Conservation (phyloP, 208 protist genomes). For the Vickermania ingenoplastis region DNA sequence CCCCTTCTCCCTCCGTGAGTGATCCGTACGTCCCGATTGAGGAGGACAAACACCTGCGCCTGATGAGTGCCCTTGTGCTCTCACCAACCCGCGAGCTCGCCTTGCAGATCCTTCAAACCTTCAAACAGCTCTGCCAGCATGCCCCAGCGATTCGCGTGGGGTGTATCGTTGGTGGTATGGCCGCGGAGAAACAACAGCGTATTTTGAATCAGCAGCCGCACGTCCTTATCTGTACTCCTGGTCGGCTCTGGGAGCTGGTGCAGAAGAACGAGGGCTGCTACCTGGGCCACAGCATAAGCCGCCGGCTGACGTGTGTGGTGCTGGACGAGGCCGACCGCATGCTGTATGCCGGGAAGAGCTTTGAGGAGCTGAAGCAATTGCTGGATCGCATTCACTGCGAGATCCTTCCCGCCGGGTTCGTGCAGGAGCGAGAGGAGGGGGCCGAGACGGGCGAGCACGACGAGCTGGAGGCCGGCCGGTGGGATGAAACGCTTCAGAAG, state of each 20-base stretch:
- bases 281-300: constrained; percentile 92
- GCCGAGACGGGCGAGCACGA: constrained; percentile 37
- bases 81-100: constrained; percentile 97
- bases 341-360: constrained; percentile 92
- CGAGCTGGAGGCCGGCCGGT: constrained; percentile 40
- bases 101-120: constrained; percentile 91
- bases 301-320: constrained; percentile 91
- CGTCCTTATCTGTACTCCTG: constrained; percentile 88
- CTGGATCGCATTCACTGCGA: constrained; percentile 93
- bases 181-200: constrained; percentile 81
- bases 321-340: constrained; percentile 99
- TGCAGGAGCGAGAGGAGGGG: constrained; percentile 67
- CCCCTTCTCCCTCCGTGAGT: neutral
- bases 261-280: constrained; percentile 86
- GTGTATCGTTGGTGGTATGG: constrained; percentile 85
- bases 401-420: constrained; percentile 69
- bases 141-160: constrained; percentile 50
- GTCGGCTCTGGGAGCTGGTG: constrained; percentile 80
- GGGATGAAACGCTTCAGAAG: constrained; percentile 54
- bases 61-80: constrained; percentile 92
- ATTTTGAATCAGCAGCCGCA: constrained; percentile 85
- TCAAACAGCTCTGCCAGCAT: constrained; percentile 51
- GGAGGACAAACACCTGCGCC: constrained; percentile 14
- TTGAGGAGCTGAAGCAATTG: constrained; percentile 96
- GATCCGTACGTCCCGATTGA: neutral